A percentile compares a stretch with the other conserved stretches of the same genome.
These are phyloP conservation scores for Trichosporon faecale DNA, from an alignment of 1,284 basidiomycete genomes.

Conservation along the genomic window DNA sequence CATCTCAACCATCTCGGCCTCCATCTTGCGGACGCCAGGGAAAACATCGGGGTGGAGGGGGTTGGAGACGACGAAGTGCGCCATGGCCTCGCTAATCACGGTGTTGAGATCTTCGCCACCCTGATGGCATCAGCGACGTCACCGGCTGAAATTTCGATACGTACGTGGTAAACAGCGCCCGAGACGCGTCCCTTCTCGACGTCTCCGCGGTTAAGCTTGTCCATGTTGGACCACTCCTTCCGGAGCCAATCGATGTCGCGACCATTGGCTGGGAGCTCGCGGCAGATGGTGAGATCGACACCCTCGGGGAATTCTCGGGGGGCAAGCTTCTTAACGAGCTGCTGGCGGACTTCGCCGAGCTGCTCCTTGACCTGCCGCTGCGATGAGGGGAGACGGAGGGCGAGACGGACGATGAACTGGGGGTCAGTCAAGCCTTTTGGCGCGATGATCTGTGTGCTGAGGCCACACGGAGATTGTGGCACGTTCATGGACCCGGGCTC, in stretches of 20 bases:
- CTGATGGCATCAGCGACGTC: conserved; percentile 51
- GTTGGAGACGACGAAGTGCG: conserved; percentile 60
- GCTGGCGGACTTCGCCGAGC: conserved; percentile 63
- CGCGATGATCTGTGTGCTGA: not conserved
- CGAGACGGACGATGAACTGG: conserved; percentile 62
- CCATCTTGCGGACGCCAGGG: conserved; percentile 90
- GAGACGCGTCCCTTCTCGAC: conserved; percentile 68
- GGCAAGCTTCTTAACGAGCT: conserved; percentile 66
- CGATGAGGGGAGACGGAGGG: conserved; percentile 67
- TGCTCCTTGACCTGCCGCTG: conserved; percentile 66
- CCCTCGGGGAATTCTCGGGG: conserved; percentile 57
- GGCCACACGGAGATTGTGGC: not conserved
- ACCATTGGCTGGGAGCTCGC: conserved; percentile 65
- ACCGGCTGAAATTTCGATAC: conserved; percentile 33
- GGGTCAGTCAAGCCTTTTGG: not conserved
- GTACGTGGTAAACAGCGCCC: conserved; percentile 78
- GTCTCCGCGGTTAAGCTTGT: conserved; percentile 62
- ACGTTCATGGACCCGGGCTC: not conserved
- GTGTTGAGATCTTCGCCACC: conserved; percentile 74
- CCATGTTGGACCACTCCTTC: conserved; percentile 74
- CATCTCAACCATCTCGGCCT: conserved; percentile 95
- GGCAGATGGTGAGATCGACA: conserved; percentile 55
- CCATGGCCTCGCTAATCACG: conserved; percentile 52
- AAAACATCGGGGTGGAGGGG: conserved; percentile 95
- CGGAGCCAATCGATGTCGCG: conserved; percentile 72